Percentiles rank a stretch among this genome's conserved stretches.
These are phyloP conservation scores for Cladosporium sp. DNA, from an alignment of 2,329 filamentous ascomycete species.

Conservation along the genomic window DNA sequence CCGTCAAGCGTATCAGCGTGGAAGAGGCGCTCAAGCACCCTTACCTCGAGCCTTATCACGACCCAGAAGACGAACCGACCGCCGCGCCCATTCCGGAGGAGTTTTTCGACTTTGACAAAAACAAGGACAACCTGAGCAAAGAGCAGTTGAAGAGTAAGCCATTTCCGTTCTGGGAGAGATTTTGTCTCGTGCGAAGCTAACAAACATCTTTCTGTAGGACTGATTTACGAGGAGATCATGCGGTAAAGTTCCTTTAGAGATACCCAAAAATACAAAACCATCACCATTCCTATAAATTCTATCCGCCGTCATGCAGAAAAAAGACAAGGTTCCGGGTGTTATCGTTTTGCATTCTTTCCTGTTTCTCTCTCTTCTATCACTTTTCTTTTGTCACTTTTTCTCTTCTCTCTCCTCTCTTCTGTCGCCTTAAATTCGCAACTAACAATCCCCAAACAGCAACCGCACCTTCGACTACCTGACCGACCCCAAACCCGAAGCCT, in stretches of 20 bases:
- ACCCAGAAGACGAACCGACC: slow-evolving; percentile 96
- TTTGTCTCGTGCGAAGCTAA: not conserved
- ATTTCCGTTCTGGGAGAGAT: not conserved
- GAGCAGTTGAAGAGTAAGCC: slow-evolving; percentile 85
- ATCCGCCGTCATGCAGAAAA: slow-evolving; percentile 16
- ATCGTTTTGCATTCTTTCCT: not conserved
- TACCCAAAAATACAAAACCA: slow-evolving; percentile 15
- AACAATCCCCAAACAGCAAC: not conserved
- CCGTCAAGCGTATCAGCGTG: slow-evolving; percentile 95
- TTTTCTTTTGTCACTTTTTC: not conserved
- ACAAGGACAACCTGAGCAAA: slow-evolving; percentile 98
- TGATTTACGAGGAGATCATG: slow-evolving; percentile 98
- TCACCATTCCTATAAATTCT: slow-evolving; percentile 16
- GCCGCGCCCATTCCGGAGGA: slow-evolving; percentile 95
- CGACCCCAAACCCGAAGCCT: slow-evolving; percentile 2
- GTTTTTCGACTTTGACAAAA: slow-evolving; percentile 99
- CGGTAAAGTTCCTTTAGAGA: slow-evolving; percentile 42
- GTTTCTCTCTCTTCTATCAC: slow-evolving; percentile 3
- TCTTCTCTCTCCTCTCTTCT: not conserved
- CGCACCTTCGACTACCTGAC: slow-evolving; percentile 6
- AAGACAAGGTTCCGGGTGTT: not conserved
- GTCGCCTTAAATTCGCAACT: not conserved
- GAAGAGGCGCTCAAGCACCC: slow-evolving; percentile 96
- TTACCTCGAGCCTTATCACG: slow-evolving; percentile 97
- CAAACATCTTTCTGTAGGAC: slow-evolving; percentile 40